Base-by-base conservation (phyloP, 768 basidiomycete genomes). In the Cystobasidiopsis lactophilus region DNA sequence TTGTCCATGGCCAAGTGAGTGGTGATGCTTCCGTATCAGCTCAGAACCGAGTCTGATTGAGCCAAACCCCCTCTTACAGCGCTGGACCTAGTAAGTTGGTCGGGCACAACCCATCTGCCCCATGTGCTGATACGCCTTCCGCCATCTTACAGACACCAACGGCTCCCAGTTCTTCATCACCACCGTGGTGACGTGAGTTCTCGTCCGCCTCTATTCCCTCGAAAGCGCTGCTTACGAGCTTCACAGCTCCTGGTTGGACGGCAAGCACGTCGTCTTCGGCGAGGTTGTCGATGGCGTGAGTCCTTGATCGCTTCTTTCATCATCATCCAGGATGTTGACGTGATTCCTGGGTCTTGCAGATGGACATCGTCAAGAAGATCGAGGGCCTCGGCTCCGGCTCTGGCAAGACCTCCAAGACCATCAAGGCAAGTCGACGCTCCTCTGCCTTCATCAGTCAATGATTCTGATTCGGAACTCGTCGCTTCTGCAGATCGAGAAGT, bases 1-100 rank as follows among this genome's bases (percentile, higher is more conserved):
- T 75, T 96, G 49, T 91, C 86, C 24, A 95, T 95, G 89, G 91
- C 89, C 45, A 96, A 96, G n/a, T n/a, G n/a, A n/a, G n/a, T n/a
- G n/a, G n/a, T n/a, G n/a, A n/a, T 67, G 83, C 89, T 7, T 89
- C 89, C 5, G 72, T 76, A 26, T 75, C 80, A 65, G 86, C 84
- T 44, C 86, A 84, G 33, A 30, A 38, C 26, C 10, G 38, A 31
- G 57, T 53, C 41, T 31, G 23, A 33, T 23, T 86, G n/a, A 57
- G 0, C 10, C 3, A 30, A 49, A 56, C n/a, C 52, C 21, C 43
- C 31, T n/a, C 14, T n/a, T n/a, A n/a, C n/a, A n/a, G n/a, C 54
- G 16, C 39, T 50, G 45, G 58, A 35, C 24, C 26, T 38, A 52
- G 16, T 29, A 23, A 39, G 39, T 40, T 21, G 39, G 35, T 33